phyloP scores from a whole-genome alignment of 139 green algal genomes.

The Yamagishiella unicocca region DNA sequence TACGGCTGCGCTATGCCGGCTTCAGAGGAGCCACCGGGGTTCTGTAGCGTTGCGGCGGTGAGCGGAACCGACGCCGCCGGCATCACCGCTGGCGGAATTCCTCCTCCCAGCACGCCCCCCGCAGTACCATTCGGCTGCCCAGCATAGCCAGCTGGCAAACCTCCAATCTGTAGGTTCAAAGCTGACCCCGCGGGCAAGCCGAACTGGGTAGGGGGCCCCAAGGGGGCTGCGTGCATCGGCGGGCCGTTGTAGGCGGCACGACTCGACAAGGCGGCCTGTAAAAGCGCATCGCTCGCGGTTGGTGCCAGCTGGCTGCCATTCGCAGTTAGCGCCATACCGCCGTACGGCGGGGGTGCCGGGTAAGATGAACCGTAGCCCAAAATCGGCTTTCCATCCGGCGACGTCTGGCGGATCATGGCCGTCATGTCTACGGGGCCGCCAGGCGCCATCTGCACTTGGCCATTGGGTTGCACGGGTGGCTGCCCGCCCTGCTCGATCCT shows the following conservation, averaged over 20 bases:
- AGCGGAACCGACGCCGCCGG: not conserved
- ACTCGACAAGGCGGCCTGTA: not conserved
- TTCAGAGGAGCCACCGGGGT: not conserved
- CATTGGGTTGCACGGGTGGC: not conserved
- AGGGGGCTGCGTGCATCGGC: not conserved
- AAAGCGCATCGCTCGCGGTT: slow-evolving; percentile 1
- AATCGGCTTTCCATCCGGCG: slow-evolving; percentile 27
- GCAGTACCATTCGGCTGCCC: too few species aligned
- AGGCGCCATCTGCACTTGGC: not conserved
- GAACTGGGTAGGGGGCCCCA: too few species aligned
- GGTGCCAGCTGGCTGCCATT: not conserved
- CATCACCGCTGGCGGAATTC: not conserved
- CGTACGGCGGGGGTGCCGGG: not conserved
- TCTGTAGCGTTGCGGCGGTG: not conserved
- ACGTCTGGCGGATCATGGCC: not conserved
- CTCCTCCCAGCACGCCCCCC: too few species aligned
- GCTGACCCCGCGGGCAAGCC: too few species aligned
- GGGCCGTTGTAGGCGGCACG: not conserved
- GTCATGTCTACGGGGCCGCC: not conserved
- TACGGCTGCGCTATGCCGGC: too few species aligned
- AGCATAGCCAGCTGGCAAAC: too few species aligned
- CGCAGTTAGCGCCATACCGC: too few species aligned
- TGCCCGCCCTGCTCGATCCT: slow-evolving; percentile 1
- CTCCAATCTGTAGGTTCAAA: too few species aligned
- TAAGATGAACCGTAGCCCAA: not conserved